Conservation (phyloP, 1,139 yeast genomes). For the Yamadazyma pseudoaaseri region DNA sequence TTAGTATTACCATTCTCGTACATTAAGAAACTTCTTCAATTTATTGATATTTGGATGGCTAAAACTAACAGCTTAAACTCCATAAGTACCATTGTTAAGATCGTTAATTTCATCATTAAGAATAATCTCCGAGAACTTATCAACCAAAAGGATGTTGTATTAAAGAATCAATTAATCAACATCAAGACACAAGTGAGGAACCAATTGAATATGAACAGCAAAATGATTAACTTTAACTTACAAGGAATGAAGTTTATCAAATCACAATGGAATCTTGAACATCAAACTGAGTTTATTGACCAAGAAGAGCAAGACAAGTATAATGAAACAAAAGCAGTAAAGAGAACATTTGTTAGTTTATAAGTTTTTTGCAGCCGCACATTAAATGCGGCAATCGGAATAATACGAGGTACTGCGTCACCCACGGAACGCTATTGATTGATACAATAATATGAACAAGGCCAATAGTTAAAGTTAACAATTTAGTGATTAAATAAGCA, state of each 20-base stretch:
- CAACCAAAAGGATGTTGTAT: slow-evolving; percentile 59
- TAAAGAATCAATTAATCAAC: slow-evolving; percentile 57
- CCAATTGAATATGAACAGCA: slow-evolving; percentile 51
- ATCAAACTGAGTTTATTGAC: slow-evolving; percentile 72
- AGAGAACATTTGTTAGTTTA: slow-evolving; percentile 62
- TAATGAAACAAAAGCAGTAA: slow-evolving; percentile 56
- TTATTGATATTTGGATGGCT: slow-evolving; percentile 75
- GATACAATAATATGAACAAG: no score
- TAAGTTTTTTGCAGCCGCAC: slow-evolving; percentile 4
- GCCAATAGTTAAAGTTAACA: no score
- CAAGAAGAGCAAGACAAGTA: slow-evolving; percentile 58
- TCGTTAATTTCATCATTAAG: slow-evolving; percentile 69
- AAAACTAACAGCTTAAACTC: slow-evolving; percentile 43
- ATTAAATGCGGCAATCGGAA: no score
- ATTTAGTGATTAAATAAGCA: no score
- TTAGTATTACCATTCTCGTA: slow-evolving; percentile 88
- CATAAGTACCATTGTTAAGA: slow-evolving; percentile 67
- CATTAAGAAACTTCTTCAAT: slow-evolving; percentile 65
- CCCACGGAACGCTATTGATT: no score
- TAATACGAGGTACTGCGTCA: no score
- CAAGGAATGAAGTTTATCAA: slow-evolving; percentile 77
- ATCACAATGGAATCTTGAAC: slow-evolving; percentile 77
- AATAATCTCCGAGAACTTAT: slow-evolving; percentile 76
- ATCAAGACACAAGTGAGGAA: slow-evolving; percentile 57
- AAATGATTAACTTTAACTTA: slow-evolving; percentile 79